phyloP scores from a whole-genome alignment of 306 rosid species.

The Boehmeria nivea region DNA sequence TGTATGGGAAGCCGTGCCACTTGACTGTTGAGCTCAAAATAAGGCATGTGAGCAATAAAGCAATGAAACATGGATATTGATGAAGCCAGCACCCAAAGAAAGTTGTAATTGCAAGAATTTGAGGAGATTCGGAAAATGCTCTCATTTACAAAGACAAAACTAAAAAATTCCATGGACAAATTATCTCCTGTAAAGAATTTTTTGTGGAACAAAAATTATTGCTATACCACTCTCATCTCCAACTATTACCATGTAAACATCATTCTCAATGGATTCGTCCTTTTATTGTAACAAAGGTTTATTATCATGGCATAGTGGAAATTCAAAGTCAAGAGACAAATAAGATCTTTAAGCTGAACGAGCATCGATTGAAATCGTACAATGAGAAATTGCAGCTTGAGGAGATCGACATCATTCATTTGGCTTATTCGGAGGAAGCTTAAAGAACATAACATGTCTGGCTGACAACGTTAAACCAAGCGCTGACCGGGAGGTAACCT shows the following conservation, averaged over 20 bases:
- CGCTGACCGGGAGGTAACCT: background rate
- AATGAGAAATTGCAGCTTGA: background rate
- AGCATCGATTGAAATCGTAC: background rate
- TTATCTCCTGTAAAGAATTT: background rate
- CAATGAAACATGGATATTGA: background rate
- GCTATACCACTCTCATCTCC: background rate
- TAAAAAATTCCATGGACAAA: background rate
- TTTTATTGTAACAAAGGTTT: background rate
- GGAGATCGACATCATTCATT: background rate
- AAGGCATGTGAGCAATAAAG: background rate
- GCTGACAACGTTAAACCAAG: background rate
- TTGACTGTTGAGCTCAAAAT: background rate
- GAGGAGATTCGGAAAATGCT: conserved; percentile 7
- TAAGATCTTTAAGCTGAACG: background rate
- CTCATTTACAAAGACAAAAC: background rate
- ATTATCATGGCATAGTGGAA: background rate
- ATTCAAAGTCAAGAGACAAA: background rate
- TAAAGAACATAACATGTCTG: background rate
- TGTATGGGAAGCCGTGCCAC: too few relatives aligned
- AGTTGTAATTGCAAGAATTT: background rate
- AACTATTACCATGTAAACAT: background rate
- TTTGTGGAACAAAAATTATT: background rate
- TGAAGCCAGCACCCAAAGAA: background rate
- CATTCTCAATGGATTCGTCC: conserved; percentile 8
- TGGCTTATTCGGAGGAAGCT: background rate